Evolutionary conservation across 2,329 filamentous ascomycete genomes (phyloP).

Genomic region (Diplodia mutila): DNA sequence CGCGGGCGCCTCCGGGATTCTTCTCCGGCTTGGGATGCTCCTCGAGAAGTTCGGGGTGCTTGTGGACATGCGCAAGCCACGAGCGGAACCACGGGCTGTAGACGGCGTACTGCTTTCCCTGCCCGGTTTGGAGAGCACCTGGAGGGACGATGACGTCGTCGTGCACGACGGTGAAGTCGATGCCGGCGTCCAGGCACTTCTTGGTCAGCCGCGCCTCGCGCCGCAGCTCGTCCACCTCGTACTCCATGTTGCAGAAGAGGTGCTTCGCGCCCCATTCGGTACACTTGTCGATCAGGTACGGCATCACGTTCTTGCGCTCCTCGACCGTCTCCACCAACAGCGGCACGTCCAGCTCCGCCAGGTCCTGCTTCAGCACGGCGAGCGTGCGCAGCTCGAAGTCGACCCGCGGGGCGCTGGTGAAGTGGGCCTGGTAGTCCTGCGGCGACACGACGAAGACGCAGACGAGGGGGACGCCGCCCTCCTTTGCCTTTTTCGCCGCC

Average conservation of each 20-base stretch:
- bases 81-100: slow-evolving; percentile 81
- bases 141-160: slow-evolving; percentile 85
- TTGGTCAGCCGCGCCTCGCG: slow-evolving; percentile 71
- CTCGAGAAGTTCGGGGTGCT: slow-evolving; percentile 68
- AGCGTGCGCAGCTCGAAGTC: slow-evolving; percentile 81
- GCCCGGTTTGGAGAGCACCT: slow-evolving; percentile 66
- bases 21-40: slow-evolving; percentile 60
- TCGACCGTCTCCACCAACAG: slow-evolving; percentile 74
- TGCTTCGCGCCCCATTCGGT: slow-evolving; percentile 74
- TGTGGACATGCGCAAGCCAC: slow-evolving; percentile 75
- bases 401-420: slow-evolving; percentile 71
- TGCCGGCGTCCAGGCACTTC: slow-evolving; percentile 63
- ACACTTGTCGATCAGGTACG: slow-evolving; percentile 66
- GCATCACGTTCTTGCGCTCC: slow-evolving; percentile 64
- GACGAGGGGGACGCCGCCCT: slow-evolving; percentile 71
- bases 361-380: slow-evolving; percentile 64
- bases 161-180: slow-evolving; percentile 72
- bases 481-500: slow-evolving; percentile 69
- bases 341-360: slow-evolving; percentile 75
- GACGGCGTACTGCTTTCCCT: slow-evolving; percentile 79
- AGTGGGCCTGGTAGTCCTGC: slow-evolving; percentile 81
- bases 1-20: slow-evolving; percentile 57
- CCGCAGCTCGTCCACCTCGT: slow-evolving; percentile 87
- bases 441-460: slow-evolving; percentile 80
- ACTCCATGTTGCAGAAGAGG: slow-evolving; percentile 83